These are phyloP conservation scores for Castanea crenata DNA, from an alignment of 306 rosid species.

Conservation along the genomic window DNA sequence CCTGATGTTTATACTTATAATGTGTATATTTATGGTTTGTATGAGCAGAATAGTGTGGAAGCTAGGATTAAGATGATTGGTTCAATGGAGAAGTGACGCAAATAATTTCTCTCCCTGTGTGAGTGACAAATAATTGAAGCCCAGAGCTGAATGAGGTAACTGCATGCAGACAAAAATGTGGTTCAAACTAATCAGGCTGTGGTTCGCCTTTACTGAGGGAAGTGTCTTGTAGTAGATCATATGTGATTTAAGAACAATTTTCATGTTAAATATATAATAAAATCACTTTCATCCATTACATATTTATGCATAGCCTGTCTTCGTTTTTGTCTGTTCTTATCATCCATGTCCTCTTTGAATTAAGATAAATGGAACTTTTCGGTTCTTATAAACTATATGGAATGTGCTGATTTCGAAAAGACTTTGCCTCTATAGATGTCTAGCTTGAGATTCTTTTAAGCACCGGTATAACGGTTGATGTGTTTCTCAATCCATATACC, in stretches of 20 bases:
- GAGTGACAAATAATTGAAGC: no score
- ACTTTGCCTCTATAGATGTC: not conserved
- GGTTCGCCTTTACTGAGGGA: no score
- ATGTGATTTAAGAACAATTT: not conserved
- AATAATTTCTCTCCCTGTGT: not conserved
- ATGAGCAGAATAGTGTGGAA: conserved; percentile 52
- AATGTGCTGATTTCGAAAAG: not conserved
- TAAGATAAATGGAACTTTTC: not conserved
- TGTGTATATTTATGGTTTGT: conserved; percentile 66
- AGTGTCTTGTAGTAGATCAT: no score
- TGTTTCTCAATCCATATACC: not conserved
- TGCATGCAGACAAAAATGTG: no score
- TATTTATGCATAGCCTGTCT: not conserved
- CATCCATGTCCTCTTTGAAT: not conserved
- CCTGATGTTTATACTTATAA: conserved; percentile 71
- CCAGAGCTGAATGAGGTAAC: no score
- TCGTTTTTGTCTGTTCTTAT: not conserved
- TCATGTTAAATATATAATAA: not conserved
- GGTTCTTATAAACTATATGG: not conserved
- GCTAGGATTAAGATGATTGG: conserved; percentile 45
- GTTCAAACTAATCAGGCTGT: no score
- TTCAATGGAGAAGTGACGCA: conserved; percentile 64
- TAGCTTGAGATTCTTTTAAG: not conserved
- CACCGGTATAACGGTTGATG: not conserved
- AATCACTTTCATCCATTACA: not conserved